Percentiles rank a stretch among this genome's conserved stretches.
phyloP scores from a whole-genome alignment of 331 rosid genomes.

The Quercus lobata region DNA sequence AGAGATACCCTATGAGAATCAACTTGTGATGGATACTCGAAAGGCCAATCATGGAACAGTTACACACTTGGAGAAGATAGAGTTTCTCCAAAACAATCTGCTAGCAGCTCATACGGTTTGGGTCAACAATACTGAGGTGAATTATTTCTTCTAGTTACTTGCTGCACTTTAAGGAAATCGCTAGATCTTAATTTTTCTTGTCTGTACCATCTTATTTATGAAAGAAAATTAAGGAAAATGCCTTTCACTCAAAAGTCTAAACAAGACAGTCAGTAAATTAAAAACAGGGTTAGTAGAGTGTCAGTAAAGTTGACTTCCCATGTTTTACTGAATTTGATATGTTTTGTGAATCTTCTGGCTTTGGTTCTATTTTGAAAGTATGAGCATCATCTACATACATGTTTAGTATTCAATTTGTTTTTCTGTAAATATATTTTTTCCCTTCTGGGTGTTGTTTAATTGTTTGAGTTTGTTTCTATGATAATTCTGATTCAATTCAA shows the following conservation, averaged over 20 bases:
- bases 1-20: constrained; percentile 86
- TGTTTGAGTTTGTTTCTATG: background rate
- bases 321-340: background rate
- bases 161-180: background rate
- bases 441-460: background rate
- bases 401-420: background rate
- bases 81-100: constrained; percentile 62
- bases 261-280: background rate
- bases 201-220: background rate
- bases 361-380: background rate
- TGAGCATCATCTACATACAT: background rate
- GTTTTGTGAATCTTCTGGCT: background rate
- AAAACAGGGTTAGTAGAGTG: background rate
- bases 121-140: constrained; percentile 68
- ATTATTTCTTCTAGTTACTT: background rate
- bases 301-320: background rate
- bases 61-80: constrained; percentile 67
- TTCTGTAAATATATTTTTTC: background rate
- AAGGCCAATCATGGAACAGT: constrained; percentile 75
- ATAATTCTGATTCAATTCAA: background rate
- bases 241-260: background rate
- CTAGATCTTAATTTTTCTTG: background rate
- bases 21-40: constrained; percentile 52
- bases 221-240: background rate
- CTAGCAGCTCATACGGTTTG: constrained; percentile 84